Evolutionary conservation across 2,329 filamentous ascomycete genomes (phyloP), one percentile per base, ranked within the genome.

Genomic region (Talaromyces sp.): DNA sequence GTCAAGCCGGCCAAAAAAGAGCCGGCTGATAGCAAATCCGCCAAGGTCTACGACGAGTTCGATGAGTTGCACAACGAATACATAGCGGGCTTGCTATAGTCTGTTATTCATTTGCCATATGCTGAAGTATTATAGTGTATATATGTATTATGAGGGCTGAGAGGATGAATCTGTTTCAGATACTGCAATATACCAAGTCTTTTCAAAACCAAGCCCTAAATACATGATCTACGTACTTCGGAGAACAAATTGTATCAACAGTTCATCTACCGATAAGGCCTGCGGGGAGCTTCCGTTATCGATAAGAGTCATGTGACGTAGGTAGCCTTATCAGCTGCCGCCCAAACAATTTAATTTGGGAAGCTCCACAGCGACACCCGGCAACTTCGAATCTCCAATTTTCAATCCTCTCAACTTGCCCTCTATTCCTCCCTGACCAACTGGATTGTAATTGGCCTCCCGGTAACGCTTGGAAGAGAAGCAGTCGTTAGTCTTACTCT

Each of bases 61-160:
- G 82, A 85, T 14, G 80, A 84, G 46, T 80, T 83, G 64, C 70
- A 68, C 66, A 58, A 65, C 58, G 63, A 55, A 61, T 65, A 64
- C 58, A 66, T 60, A 60, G 65, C 52, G 16, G 56, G 54, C 44
- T 57, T 62, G 61, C 16, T 35, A 56, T 50, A 50, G 65, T 28
- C 25, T 42, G 35, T 54, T 28, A 35, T 28, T 28, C 14, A 42
- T 40, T 37, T 42, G 25, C 21, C 35, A 57, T 40, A 31, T 57
- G 35, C 35, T 28, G 54, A 42, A 40, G 9, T 42, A 57, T 40
- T 5, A 18, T 5, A 57, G 6, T 57, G 25, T 57, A 57, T 18
- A 57, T 58, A 56, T 35, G 55, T 44, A 21, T 56, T 46, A 61
- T 25, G 1, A 9, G 18, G n/a, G 16, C 31, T 35, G 28, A 23